These are phyloP conservation scores for Solanum bulbocastanum DNA, from an alignment of 257 asterid species.

Conservation along the genomic window DNA sequence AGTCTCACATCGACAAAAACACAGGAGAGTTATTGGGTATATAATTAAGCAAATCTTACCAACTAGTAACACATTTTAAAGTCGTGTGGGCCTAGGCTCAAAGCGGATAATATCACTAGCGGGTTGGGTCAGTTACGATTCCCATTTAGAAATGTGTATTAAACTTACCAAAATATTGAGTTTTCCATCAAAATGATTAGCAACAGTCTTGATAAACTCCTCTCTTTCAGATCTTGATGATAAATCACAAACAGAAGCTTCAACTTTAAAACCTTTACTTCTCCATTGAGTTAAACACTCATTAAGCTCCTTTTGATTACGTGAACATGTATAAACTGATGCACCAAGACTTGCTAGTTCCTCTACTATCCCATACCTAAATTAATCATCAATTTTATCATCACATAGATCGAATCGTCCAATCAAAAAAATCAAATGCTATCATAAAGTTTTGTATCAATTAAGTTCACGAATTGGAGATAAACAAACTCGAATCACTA, in stretches of 20 bases:
- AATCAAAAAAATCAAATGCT: not conserved
- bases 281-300: not conserved
- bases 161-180: conserved; percentile 4
- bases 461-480: not conserved
- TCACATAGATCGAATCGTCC: not conserved
- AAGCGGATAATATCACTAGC: too few species aligned
- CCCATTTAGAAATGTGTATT: too few species aligned
- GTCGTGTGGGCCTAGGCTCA: fast-evolving
- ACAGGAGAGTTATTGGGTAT: fast-evolving
- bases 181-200: not conserved
- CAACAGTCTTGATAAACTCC: not conserved
- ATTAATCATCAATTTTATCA: not conserved
- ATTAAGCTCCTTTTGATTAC: not conserved
- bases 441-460: not conserved
- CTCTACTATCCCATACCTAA: conserved; percentile 2
- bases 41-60: too few species aligned
- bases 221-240: not conserved
- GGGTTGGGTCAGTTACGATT: fast-evolving
- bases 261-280: not conserved
- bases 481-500: not conserved
- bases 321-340: conserved; percentile 2
- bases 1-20: fast-evolving
- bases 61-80: too few species aligned
- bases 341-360: not conserved
- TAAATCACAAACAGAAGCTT: conserved; percentile 1